Percentiles rank a stretch among this genome's conserved stretches.
Evolutionary conservation across 768 basidiomycete species (phyloP).

Genomic region (Thelephora ganbajun): DNA sequence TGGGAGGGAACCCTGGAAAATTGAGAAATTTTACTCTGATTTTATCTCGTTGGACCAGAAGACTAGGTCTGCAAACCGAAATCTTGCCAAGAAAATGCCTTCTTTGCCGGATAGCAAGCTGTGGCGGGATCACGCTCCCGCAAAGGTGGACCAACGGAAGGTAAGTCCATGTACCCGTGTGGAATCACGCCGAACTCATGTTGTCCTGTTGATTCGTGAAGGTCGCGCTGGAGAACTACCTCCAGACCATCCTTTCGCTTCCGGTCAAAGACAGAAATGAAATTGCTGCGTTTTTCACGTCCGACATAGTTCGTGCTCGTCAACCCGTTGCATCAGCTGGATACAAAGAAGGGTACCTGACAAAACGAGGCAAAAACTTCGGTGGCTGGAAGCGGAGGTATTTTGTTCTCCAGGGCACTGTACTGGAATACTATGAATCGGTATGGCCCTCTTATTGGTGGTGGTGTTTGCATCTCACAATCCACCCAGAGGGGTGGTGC

Average conservation of each 20-base stretch:
- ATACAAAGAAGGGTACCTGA: slow-evolving; percentile 90
- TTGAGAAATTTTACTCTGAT: slow-evolving; percentile 92
- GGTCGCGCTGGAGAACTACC: slow-evolving; percentile 72
- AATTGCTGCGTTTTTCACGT: slow-evolving; percentile 83
- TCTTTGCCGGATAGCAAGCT: slow-evolving; percentile 81
- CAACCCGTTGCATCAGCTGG: slow-evolving; percentile 68
- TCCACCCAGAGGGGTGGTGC: slow-evolving; percentile 47
- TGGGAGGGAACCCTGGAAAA: slow-evolving; percentile 62
- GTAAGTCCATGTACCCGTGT: slow-evolving; percentile 27
- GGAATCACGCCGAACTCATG: not conserved
- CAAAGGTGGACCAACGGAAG: slow-evolving; percentile 93
- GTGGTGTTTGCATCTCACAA: slow-evolving; percentile 2
- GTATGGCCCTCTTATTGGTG: slow-evolving; percentile 24
- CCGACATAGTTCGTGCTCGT: slow-evolving; percentile 68
- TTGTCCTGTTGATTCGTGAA: slow-evolving; percentile 14
- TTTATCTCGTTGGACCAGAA: slow-evolving; percentile 78
- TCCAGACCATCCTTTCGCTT: slow-evolving; percentile 70
- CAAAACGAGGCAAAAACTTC: slow-evolving; percentile 94
- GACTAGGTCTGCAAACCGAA: slow-evolving; percentile 49
- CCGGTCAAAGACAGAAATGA: slow-evolving; percentile 83
- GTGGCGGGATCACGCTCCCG: slow-evolving; percentile 95
- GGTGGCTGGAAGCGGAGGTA: slow-evolving; percentile 96
- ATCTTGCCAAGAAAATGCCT: slow-evolving; percentile 64
- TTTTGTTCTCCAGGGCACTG: slow-evolving; percentile 84
- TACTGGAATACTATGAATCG: slow-evolving; percentile 89